These are phyloP conservation scores for Pseudogymnoascus sp. DNA, from an alignment of 2,329 filamentous ascomycete genomes.

Conservation along the genomic window DNA sequence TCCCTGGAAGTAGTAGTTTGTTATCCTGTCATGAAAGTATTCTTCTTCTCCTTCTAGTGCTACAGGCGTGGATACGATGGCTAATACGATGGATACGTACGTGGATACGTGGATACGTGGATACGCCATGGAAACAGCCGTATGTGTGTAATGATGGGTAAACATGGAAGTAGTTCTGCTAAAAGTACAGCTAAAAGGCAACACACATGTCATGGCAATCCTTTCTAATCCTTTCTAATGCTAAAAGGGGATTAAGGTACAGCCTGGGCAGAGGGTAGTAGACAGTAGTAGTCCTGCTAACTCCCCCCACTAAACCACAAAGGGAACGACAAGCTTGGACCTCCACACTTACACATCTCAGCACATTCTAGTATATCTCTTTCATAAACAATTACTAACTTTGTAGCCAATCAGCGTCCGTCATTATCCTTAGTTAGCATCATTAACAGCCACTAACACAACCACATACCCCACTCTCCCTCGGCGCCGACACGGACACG, in stretches of 20 bases:
- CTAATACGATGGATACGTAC: too few species aligned
- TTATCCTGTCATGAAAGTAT: not conserved
- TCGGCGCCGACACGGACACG: not conserved
- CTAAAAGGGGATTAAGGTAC: not conserved
- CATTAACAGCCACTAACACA: too few species aligned
- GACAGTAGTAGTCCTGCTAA: too few species aligned
- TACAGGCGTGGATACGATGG: too few species aligned
- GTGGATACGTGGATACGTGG: too few species aligned
- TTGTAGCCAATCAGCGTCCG: not conserved
- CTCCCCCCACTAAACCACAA: not conserved
- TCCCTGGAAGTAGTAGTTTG: not conserved
- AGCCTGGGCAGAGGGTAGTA: too few species aligned
- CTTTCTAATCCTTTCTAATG: too few species aligned
- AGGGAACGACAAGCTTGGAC: not conserved
- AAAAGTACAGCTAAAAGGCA: not conserved
- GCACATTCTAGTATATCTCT: not conserved
- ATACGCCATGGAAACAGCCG: not conserved
- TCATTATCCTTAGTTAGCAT: too few species aligned
- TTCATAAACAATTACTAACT: not conserved
- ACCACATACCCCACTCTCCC: too few species aligned
- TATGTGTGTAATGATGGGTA: not conserved
- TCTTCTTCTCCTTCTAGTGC: too few species aligned
- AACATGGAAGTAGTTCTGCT: too few species aligned
- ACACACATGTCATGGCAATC: not conserved
- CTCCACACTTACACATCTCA: not conserved